Evolutionary conservation across 179 eudicot species (phyloP), one percentile per base, ranked within the genome.

Genomic region (Heliamphora pulchella): DNA sequence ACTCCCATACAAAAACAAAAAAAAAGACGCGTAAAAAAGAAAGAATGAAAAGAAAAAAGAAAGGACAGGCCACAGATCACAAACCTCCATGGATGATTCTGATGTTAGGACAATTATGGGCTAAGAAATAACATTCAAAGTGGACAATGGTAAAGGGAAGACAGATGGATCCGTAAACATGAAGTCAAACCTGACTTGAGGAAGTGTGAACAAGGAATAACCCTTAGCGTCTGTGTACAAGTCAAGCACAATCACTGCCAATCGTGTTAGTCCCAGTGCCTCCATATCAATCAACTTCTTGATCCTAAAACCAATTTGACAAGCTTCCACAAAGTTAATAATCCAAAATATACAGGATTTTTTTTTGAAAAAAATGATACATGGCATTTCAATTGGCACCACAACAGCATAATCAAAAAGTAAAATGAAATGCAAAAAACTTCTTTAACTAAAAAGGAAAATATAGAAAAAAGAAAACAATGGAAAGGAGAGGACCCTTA

Each of bases 211-310:
- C 80, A 94, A 86, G 53, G 98, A 93, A 87, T 87, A 93, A 79
- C 98, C 98, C 83, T 94, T 94, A 22, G 88, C 93, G 84, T 94
- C 98, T 46, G 93, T 87, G 76, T 87, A 87, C 96, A 94, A 86
- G 86, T 94, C 98, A 67, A 94, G 91, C 71, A 94, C 93, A 79
- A 94, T 66, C n/a, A 90, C 86, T 55, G 84, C 73, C 74, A 94
- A 76, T 76, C 96, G 90, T 46, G 93, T 86, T 57, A 93, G 88
- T 54, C 96, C 91, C 78, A 94, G 81, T 50, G 89, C 97, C 82
- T 94, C 97, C 87, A 91, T 85, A 75, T 94, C 97, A 81, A 92
- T 89, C 80, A 94, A 84, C 77, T 94, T 94, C 89, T 94, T 94
- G 75, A 94, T 89, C 93, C 98, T 94, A 82, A 71, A 79, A 84